These are phyloP conservation scores for Pythium scleroteichum DNA, from an alignment of 352 stramenopile genomes.

Conservation along the genomic window DNA sequence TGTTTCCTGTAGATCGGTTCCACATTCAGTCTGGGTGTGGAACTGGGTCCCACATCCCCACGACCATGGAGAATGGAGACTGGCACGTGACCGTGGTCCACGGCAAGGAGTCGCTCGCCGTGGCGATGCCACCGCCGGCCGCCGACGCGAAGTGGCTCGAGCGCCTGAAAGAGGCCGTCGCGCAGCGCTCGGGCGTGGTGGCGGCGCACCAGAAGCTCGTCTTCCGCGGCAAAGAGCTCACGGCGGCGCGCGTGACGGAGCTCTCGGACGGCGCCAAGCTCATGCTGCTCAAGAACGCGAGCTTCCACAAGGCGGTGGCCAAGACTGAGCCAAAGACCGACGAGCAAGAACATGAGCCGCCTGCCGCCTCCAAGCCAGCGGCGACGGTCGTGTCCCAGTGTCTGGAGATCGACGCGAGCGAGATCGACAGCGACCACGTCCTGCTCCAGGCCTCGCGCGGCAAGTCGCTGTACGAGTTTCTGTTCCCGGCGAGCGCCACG, in stretches of 20 bases:
- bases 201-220: constrained; percentile 56
- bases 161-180: constrained; percentile 35
- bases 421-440: constrained; percentile 42
- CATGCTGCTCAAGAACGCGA: constrained; percentile 32
- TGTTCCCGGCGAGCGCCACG: constrained; percentile 31
- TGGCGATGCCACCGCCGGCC: constrained; percentile 30
- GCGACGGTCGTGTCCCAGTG: constrained; percentile 14
- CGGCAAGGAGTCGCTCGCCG: constrained; percentile 39
- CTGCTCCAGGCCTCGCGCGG: constrained; percentile 56
- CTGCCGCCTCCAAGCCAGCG: constrained; percentile 1
- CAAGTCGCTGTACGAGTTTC: constrained; percentile 59
- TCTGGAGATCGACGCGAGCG: constrained; percentile 12
- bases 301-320: constrained; percentile 21
- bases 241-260: constrained; percentile 7
- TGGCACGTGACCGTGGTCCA: constrained; percentile 48
- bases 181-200: constrained; percentile 35
- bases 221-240: constrained; percentile 40
- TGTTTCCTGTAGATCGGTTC: constrained; percentile 1
- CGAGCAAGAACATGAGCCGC: no score
- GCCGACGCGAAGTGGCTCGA: constrained; percentile 31
- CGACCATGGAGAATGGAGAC: constrained; percentile 9
- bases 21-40: no score
- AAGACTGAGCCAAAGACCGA: background rate
- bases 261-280: constrained; percentile 31
- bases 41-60: constrained; percentile 18